Conservation (phyloP, 257 asterid genomes). For the Scutellaria galericulata region DNA sequence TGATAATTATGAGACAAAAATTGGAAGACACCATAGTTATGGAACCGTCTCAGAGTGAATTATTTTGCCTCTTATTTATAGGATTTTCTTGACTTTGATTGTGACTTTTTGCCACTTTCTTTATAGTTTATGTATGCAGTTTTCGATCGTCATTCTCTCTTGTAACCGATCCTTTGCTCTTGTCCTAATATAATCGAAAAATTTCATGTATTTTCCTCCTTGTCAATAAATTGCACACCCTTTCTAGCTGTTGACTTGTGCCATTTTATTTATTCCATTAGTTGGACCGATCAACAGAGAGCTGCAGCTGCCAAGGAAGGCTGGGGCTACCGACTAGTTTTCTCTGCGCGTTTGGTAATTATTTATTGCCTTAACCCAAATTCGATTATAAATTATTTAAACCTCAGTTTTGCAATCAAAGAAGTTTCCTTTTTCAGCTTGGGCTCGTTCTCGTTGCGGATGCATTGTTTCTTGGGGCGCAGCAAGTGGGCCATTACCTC, state of each 20-base stretch:
- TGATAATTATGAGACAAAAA: too few species aligned
- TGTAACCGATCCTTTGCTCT: neutral
- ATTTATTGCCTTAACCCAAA: conserved; percentile 9
- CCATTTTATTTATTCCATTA: conserved; percentile 24
- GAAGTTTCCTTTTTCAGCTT: neutral
- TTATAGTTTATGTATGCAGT: neutral
- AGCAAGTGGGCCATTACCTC: conserved; percentile 18
- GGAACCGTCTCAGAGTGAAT: neutral
- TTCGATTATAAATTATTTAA: neutral
- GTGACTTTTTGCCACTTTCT: neutral
- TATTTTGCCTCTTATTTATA: neutral
- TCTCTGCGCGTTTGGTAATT: conserved; percentile 88
- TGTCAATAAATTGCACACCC: too few species aligned
- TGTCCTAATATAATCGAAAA: neutral
- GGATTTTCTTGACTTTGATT: neutral
- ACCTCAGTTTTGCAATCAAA: neutral
- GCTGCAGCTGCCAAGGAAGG: conserved; percentile 93
- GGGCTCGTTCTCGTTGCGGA: neutral
- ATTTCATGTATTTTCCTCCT: neutral
- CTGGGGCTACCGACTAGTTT: conserved; percentile 79
- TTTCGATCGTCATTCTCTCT: too few species aligned
- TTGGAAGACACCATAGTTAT: too few species aligned
- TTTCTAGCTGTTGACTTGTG: too few species aligned
- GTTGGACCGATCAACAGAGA: conserved; percentile 98
- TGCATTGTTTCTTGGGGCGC: conserved; percentile 9